Conservation (phyloP, 768 basidiomycete genomes). For the Boletus fagicola region DNA sequence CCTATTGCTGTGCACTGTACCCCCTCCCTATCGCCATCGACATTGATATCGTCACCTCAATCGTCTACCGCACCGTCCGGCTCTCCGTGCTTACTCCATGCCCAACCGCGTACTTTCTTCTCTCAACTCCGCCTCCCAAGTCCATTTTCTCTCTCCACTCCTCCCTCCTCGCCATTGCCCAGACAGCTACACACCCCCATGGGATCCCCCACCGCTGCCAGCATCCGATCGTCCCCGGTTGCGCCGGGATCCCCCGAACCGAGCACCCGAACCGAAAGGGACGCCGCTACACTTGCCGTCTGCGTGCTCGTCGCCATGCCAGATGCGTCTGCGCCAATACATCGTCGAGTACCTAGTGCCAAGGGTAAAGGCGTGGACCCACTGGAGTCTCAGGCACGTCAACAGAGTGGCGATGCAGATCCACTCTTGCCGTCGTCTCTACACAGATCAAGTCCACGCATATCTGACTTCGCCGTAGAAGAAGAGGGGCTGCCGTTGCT, state of each 20-base stretch:
- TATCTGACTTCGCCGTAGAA: neutral
- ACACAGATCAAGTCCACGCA: neutral
- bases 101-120: neutral
- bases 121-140: conserved; percentile 11
- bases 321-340: conserved; percentile 5
- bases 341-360: neutral
- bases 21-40: neutral
- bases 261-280: neutral
- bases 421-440: conserved; percentile 2
- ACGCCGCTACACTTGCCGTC: conserved; percentile 5
- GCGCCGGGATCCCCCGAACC: neutral
- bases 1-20: conserved; percentile 16
- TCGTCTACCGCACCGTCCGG: neutral
- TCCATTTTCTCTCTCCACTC: neutral
- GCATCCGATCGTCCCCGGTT: neutral
- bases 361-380: conserved; percentile 20
- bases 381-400: conserved; percentile 5
- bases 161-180: neutral
- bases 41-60: neutral
- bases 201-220: neutral
- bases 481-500: conserved; percentile 4
- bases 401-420: neutral
- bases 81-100: neutral
- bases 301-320: conserved; percentile 28
- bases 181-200: neutral